Base-by-base conservation (phyloP, 352 stramenopile genomes). In the Saprolegnia parasitica region DNA sequence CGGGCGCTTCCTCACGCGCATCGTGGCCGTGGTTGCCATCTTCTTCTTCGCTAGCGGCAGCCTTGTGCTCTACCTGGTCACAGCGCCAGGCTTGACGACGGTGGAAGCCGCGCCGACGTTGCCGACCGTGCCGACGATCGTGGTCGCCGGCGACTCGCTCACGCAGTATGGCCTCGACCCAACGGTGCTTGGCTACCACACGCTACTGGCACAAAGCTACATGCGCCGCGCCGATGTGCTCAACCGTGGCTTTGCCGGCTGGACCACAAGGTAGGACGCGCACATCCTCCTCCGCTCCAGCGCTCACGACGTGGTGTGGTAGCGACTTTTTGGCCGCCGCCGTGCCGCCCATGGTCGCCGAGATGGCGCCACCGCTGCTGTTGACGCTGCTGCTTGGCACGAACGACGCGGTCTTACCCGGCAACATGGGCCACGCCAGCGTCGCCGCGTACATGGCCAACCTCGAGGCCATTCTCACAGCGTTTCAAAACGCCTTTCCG, bases 71-170 rank as follows among this genome's bases (percentile, higher is more conserved):
- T 60, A 42, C 20, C 52, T 60, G 11, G n/a, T 60, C 24, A 16
- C 11, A 8, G 24, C 52, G 16, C 52, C 24, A 60, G 52, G 52
- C 35, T 40, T 21, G n/a, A 29, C 24, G 24, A 5, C n/a, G n/a
- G 47, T 29, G 13, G 24, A 35, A 18, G 2, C 52, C 24, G 20
- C 9, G 52, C 13, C 3, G 24, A 1, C 10, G 1, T 15, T 60
- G 13, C 13, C 24, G 3, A 60, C 32, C 9, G 37, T 52, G 3
- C 58, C 58, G 5, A 26, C 37, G 58, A 66, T 66, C n/a, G 58
- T 66, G 18, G 5, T 66, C 15, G n/a, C 32, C 26, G 58, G 58
- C 20, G 58, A 66, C 32, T 66, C 58, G n/a, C 60, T 66, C 46
- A 66, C 58, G 15, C 10, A 66, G 46, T 66, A 66, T 23, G 46